phyloP scores from a whole-genome alignment of 306 rosid species.

The Casuarina glauca region DNA sequence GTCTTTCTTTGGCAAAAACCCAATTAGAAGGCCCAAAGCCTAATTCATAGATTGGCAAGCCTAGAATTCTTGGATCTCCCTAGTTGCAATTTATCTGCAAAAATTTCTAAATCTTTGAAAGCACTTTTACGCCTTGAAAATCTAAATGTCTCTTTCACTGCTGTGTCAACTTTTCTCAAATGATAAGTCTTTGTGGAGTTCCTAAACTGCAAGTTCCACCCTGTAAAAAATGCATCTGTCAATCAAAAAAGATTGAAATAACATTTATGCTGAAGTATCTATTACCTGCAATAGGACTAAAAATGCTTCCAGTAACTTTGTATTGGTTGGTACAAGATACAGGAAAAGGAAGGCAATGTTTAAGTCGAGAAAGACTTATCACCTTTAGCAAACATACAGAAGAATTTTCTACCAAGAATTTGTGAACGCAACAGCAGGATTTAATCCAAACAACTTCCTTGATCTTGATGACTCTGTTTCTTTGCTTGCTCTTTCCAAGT shows the following conservation, averaged over 20 bases:
- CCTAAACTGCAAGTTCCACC: conserved; percentile 20
- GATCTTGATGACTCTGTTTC: background rate
- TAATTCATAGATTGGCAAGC: conserved; percentile 16
- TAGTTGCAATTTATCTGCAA: background rate
- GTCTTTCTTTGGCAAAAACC: conserved; percentile 24
- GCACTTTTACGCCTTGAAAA: background rate
- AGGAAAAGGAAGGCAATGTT: conserved; percentile 3
- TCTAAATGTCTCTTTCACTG: conserved; percentile 16
- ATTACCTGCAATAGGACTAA: conserved; percentile 5
- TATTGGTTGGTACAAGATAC: background rate
- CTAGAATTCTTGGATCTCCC: conserved; percentile 11
- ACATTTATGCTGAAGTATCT: conserved; percentile 7
- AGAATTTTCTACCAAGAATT: conserved; percentile 31
- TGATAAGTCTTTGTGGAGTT: conserved; percentile 29
- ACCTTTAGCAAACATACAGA: conserved; percentile 1
- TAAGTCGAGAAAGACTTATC: background rate
- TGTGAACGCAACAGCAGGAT: conserved; percentile 25
- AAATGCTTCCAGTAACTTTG: conserved; percentile 4
- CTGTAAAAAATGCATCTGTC: conserved; percentile 7
- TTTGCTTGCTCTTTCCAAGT: too few species aligned
- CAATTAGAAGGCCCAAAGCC: conserved; percentile 27
- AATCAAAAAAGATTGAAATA: background rate
- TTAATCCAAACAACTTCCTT: conserved; percentile 17
- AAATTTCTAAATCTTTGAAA: conserved; percentile 4
- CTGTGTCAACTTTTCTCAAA: conserved; percentile 31